Percentiles rank a stretch among this genome's conserved stretches.
Evolutionary conservation across 768 basidiomycete genomes (phyloP).

Genomic region (Amyloporia xantha): DNA sequence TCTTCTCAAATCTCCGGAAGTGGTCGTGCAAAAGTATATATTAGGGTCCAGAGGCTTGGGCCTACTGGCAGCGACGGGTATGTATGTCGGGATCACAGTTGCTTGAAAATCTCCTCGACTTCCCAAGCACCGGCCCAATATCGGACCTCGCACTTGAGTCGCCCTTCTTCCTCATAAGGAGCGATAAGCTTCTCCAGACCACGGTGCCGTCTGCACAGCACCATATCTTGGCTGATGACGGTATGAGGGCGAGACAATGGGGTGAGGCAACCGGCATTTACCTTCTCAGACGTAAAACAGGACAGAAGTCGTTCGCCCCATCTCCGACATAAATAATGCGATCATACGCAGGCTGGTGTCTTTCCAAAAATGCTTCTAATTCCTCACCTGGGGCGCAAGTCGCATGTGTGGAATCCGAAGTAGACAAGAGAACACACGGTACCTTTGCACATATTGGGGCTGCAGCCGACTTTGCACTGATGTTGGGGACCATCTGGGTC

Average conservation of each 20-base stretch:
- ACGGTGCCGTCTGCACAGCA: slow-evolving; percentile 71
- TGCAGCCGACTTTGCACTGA: slow-evolving; percentile 80
- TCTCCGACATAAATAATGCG: slow-evolving; percentile 90
- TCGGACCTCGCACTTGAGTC: slow-evolving; percentile 64
- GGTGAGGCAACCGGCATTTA: slow-evolving; percentile 21
- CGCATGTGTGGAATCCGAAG: neutral
- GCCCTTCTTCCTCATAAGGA: slow-evolving; percentile 55
- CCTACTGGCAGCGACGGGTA: too few relatives aligned
- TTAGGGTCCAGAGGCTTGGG: too few relatives aligned
- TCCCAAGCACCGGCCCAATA: slow-evolving; percentile 98
- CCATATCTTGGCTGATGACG: slow-evolving; percentile 64
- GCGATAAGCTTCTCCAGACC: slow-evolving; percentile 76
- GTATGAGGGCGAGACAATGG: neutral
- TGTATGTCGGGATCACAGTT: slow-evolving; percentile 17
- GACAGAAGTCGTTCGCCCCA: slow-evolving; percentile 94
- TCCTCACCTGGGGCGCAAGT: slow-evolving; percentile 64
- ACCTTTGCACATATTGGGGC: slow-evolving; percentile 99
- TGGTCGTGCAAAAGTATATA: too few relatives aligned
- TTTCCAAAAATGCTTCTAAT: slow-evolving; percentile 70
- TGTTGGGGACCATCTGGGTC: slow-evolving; percentile 78
- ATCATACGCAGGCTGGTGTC: slow-evolving; percentile 57
- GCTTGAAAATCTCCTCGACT: slow-evolving; percentile 73
- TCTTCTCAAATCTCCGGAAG: neutral
- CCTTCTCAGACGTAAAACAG: slow-evolving; percentile 74
- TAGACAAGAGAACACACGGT: neutral